phyloP scores from a whole-genome alignment of 495 filamentous ascomycete species.

The Trichocladium antarcticum region DNA sequence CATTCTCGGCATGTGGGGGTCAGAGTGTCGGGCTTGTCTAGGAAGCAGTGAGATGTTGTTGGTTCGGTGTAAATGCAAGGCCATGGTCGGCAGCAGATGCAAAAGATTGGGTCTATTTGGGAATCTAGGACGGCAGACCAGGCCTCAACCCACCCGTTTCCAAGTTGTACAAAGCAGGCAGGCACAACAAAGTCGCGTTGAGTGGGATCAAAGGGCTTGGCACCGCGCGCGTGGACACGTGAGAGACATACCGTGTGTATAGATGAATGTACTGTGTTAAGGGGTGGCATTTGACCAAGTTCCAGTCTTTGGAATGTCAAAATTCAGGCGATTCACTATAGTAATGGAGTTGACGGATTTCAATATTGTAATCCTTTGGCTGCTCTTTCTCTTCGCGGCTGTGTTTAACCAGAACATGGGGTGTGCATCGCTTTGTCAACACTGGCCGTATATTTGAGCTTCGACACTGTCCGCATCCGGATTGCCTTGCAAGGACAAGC shows the following conservation, averaged over 20 bases:
- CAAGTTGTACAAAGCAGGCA: slow-evolving; percentile 1
- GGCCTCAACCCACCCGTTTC: neutral
- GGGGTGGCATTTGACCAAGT: no score
- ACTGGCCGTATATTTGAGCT: neutral
- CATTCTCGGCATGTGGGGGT: neutral
- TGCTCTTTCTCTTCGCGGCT: no score
- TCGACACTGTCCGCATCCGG: neutral
- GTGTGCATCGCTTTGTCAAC: no score
- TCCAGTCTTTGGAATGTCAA: no score
- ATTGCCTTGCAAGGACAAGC: no score
- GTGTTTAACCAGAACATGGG: no score
- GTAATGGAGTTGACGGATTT: no score
- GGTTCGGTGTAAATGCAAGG: neutral
- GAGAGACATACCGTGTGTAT: neutral
- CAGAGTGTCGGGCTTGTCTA: neutral
- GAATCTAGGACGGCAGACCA: neutral
- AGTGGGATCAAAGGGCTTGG: neutral
- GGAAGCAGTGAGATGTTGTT: neutral
- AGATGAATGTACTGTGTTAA: no score
- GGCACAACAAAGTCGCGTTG: slow-evolving; percentile 1
- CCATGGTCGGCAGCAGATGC: neutral
- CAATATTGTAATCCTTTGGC: no score
- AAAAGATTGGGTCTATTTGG: neutral
- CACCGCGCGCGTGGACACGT: slow-evolving; percentile 8
- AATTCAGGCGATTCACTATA: no score